Base-by-base conservation (phyloP, 805 yeast species). In the Candida silvicultrix region DNA sequence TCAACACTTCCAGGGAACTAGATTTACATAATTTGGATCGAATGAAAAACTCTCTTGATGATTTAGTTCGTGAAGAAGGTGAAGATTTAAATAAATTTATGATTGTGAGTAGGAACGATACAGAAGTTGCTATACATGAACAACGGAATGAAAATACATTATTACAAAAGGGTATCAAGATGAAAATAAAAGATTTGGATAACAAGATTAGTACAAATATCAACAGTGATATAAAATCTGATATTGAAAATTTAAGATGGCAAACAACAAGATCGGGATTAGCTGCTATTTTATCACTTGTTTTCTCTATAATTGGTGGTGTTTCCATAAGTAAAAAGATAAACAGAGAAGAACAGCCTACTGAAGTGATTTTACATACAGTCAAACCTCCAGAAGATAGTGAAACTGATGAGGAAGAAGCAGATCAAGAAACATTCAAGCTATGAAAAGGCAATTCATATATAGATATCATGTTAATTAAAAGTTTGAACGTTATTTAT, bases 191-290 rank as follows among this genome's bases (percentile, higher is more conserved):
- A 58, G 96, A 86, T 57, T 74, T 92, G 40, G 82, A 85, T 54
- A 89, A 89, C 65, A 82, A 88, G 54, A 90, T 92, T 48, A 79
- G 86, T 21, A 85, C 94, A 5, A 85, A 85, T 53, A 74, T 94
- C 54, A 80, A 82, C 49, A 81, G 94, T 31, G 94, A 87, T 8
- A 77, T 89, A 60, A 80, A 88, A 59, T 83, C 94, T 0, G 94
- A 89, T 46, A 86, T 89, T 47, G 99, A 92, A 65, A 80, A 83
- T 48, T 72, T 92, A 49, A 74, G 98, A 56, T 92, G 99, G 99
- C 89, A 88, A 58, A 80, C 92, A 40, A 89, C 97, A 2, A 73
- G 97, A 46, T 78, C 94, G 62, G 97, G 97, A 10, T 69, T 94
- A 31, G 71, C 86, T 39, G 87, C 94, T 2, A 82, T 89, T 31